These are phyloP conservation scores for Flueggea neowawraea DNA, from an alignment of 441 rosid genomes.

Conservation along the genomic window DNA sequence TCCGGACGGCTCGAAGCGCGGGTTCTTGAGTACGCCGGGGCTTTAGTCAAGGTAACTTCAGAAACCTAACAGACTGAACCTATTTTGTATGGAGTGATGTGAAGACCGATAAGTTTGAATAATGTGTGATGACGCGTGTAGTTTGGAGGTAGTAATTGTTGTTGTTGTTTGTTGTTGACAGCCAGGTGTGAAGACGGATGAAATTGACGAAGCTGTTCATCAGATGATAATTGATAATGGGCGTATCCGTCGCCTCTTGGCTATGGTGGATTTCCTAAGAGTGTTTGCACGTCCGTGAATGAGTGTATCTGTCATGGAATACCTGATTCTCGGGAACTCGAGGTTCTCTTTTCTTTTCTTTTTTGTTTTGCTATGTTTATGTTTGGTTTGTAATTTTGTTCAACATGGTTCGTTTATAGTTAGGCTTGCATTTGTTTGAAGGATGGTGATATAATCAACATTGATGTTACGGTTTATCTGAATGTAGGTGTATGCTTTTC, in stretches of 20 bases:
- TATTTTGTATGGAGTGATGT: too few relatives aligned
- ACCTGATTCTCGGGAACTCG: constrained; percentile 85
- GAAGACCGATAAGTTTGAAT: too few relatives aligned
- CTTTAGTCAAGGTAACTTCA: constrained; percentile 69
- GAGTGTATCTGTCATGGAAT: constrained; percentile 98
- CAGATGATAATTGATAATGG: constrained; percentile 85
- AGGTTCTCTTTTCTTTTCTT: constrained; percentile 39
- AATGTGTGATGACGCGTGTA: too few relatives aligned
- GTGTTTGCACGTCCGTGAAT: constrained; percentile 96
- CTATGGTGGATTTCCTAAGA: constrained; percentile 94
- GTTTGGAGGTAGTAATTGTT: too few relatives aligned
- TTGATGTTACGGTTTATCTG: constrained; percentile 86
- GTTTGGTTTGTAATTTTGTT: constrained; percentile 3
- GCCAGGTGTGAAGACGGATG: constrained; percentile 87
- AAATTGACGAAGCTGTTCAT: constrained; percentile 87
- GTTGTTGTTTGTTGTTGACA: constrained; percentile 36
- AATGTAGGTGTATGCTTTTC: constrained; percentile 44
- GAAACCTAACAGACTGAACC: background rate
- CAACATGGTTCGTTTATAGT: background rate
- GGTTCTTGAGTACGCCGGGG: constrained; percentile 82
- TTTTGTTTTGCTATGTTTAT: constrained; percentile 2
- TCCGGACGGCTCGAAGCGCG: constrained; percentile 89
- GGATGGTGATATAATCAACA: constrained; percentile 95
- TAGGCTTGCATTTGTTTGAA: constrained; percentile 26
- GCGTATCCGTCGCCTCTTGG: constrained; percentile 99